phyloP scores from a whole-genome alignment of 345 rosid species.

The Populus tremula region DNA sequence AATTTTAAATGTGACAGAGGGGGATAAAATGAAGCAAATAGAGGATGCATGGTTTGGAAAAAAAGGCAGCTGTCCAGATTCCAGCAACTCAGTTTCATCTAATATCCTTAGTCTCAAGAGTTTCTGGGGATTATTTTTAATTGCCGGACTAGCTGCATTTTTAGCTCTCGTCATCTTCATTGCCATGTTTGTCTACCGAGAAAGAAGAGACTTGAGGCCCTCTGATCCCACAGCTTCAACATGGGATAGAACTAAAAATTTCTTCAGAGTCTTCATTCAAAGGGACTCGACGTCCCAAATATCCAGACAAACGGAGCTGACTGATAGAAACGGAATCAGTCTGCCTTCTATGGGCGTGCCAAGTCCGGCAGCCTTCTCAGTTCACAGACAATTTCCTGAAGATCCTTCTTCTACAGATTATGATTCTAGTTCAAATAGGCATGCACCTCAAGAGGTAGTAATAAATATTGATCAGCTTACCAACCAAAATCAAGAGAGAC shows the following conservation, averaged over 20 bases:
- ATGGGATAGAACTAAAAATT: background rate
- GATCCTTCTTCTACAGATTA: background rate
- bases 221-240: slow-evolving; percentile 2
- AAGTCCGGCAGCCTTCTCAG: slow-evolving; percentile 7
- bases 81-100: slow-evolving; percentile 8
- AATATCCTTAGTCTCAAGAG: slow-evolving; percentile 19
- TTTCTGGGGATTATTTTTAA: slow-evolving; percentile 26
- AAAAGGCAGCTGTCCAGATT: slow-evolving; percentile 6
- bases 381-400: background rate
- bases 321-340: background rate
- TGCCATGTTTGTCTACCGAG: slow-evolving; percentile 9
- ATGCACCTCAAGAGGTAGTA: background rate
- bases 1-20: slow-evolving; percentile 17
- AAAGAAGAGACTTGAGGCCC: background rate
- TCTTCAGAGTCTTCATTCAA: slow-evolving; percentile 13
- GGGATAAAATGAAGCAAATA: slow-evolving; percentile 18
- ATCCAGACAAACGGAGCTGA: background rate
- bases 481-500: background rate
- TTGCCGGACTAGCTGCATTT: slow-evolving; percentile 18
- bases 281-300: slow-evolving; percentile 16
- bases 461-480: background rate
- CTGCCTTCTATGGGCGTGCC: background rate
- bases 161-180: slow-evolving; percentile 7
- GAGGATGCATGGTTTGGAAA: slow-evolving; percentile 17
- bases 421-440: background rate